Evolutionary conservation across 208 protist genomes (phyloP).

Genomic region (Pavlovales sp.): DNA sequence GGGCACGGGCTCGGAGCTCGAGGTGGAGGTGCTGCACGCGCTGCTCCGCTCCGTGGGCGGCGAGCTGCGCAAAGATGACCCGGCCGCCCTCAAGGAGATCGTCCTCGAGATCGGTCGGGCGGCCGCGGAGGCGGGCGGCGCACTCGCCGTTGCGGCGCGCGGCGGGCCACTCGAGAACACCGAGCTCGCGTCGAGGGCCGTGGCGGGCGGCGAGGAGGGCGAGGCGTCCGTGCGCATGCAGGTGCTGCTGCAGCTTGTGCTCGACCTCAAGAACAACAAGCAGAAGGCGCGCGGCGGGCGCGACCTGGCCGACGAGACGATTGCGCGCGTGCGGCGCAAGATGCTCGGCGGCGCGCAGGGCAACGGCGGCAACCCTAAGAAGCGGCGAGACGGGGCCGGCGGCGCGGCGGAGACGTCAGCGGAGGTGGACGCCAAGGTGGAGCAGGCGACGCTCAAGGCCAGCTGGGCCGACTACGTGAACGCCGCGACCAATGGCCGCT

Average conservation of each 20-base stretch:
- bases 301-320: not conserved
- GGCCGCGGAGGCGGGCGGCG: not conserved
- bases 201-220: not conserved
- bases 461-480: constrained; percentile 11
- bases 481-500: constrained; percentile 2
- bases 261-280: constrained; percentile 45
- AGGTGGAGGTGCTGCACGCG: not conserved
- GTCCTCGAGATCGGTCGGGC: not conserved
- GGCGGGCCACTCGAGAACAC: not conserved
- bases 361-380: too few relatives aligned
- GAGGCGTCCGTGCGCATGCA: not conserved
- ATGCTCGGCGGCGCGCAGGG: not conserved
- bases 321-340: not conserved
- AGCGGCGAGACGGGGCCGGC: not conserved
- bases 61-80: constrained; percentile 17
- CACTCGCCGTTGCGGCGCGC: not conserved
- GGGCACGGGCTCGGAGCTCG: not conserved
- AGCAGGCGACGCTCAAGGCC: not conserved
- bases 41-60: not conserved
- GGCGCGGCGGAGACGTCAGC: not conserved
- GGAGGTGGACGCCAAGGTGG: not conserved
- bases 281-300: too few relatives aligned
- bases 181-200: not conserved
- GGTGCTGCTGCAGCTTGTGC: not conserved
- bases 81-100: constrained; percentile 17